Evolutionary conservation across 2,329 filamentous ascomycete genomes (phyloP), one percentile per base, ranked within the genome.

Genomic region (Paramyrothecium roridum): DNA sequence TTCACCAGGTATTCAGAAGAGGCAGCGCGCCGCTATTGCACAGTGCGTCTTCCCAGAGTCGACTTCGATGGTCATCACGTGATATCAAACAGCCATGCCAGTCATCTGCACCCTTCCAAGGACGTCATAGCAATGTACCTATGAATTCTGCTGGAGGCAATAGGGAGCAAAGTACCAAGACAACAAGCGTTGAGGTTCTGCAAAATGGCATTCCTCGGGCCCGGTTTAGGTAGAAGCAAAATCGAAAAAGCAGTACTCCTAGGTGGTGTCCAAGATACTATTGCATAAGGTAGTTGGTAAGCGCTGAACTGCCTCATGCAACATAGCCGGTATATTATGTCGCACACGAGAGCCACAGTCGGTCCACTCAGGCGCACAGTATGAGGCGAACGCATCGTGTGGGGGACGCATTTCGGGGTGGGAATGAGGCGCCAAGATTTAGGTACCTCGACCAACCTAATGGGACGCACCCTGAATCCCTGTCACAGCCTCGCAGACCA

Each of bases 1-100:
- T 22, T 13, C 11, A 30, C 56, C 57, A 58, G 52, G 57, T 58
- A 55, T 21, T 26, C 47, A 51, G 23, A 49, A 21, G 19, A 30
- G 26, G 26, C 26, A 4, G 37, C 13, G 37, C 16, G 37, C 37
- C 37, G n/a, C 13, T 43, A 13, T 6, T 43, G 37, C 37, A 43
- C 37, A 43, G 37, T 43, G 37, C 37, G n/a, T 43, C 37, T 13
- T 43, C 26, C 26, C 26, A 4, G 37, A 43, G 4, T 43, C 7
- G n/a, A 17, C 37, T 16, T 43, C 13, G 37, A 30, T 43, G 12
- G 7, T 17, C 37, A 3, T 43, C 37, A 43, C 37, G 37, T 43
- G 37, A 43, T 30, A 4, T 30, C 26, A 10, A 10, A 30, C 26
- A 30, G 10, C 6, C 26, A 30, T 30, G 26, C 26, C 26, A 30